These are phyloP conservation scores for Diplosphaera chodatii DNA, from an alignment of 139 green algal genomes.

Conservation along the genomic window DNA sequence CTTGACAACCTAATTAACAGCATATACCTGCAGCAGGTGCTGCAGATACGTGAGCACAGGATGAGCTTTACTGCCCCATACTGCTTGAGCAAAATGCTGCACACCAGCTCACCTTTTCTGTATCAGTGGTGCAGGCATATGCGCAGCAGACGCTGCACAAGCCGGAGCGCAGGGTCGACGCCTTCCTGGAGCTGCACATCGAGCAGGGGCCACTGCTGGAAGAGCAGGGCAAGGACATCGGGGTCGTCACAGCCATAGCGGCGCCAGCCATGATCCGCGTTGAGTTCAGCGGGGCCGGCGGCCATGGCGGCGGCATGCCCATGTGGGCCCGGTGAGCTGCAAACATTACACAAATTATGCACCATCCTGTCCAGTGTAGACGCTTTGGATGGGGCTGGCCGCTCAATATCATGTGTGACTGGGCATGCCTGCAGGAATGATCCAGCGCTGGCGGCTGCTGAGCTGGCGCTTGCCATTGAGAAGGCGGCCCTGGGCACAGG, in stretches of 20 bases:
- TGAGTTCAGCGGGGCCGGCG: slow-evolving; percentile 61
- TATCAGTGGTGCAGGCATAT: background rate
- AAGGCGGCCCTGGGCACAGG: slow-evolving; percentile 46
- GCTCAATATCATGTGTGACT: background rate
- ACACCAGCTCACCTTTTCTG: too few species aligned
- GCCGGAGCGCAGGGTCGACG: slow-evolving; percentile 14
- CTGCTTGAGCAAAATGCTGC: too few species aligned
- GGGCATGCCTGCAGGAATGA: slow-evolving; percentile 74
- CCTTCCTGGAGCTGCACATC: slow-evolving; percentile 89
- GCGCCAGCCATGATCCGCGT: slow-evolving; percentile 62
- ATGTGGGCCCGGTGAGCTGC: slow-evolving; percentile 54
- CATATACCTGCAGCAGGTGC: too few species aligned
- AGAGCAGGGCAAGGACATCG: slow-evolving; percentile 38
- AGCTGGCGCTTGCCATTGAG: slow-evolving; percentile 68
- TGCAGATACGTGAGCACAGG: too few species aligned
- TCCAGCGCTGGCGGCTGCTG: slow-evolving; percentile 65
- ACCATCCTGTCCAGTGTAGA: too few species aligned
- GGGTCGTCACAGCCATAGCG: slow-evolving; percentile 75
- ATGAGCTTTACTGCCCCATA: too few species aligned
- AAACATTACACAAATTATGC: too few species aligned
- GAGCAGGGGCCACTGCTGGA: slow-evolving; percentile 76
- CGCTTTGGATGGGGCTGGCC: too few species aligned
- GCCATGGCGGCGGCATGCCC: slow-evolving; percentile 72
- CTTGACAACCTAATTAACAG: too few species aligned
- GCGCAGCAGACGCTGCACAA: slow-evolving; percentile 36